These are phyloP conservation scores for Tolypocladium amazonense DNA, from an alignment of 2,329 filamentous ascomycete genomes.

Conservation along the genomic window DNA sequence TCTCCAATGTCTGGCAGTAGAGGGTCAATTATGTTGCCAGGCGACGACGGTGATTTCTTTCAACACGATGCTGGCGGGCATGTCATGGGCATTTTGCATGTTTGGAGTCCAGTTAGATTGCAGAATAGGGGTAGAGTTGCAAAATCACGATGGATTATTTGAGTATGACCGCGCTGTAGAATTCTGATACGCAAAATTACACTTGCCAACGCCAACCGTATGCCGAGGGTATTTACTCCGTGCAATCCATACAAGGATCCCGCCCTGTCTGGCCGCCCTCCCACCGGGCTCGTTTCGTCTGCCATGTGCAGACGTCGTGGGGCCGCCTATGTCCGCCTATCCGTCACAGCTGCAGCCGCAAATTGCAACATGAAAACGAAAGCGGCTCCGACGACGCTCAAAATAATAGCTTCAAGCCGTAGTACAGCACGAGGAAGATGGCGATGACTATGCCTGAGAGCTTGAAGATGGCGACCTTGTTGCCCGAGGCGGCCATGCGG, in stretches of 20 bases:
- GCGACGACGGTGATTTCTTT: slow-evolving; percentile 3
- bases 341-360: background rate
- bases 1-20: slow-evolving; percentile 91
- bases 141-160: background rate
- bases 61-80: slow-evolving; percentile 16
- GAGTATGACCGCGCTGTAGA: background rate
- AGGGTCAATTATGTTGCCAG: background rate
- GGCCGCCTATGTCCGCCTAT: background rate
- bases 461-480: slow-evolving; percentile 85
- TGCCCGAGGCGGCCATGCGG: slow-evolving; percentile 83
- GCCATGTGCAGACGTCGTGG: background rate
- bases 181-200: background rate
- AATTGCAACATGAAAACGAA: background rate
- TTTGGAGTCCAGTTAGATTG: slow-evolving; percentile 20
- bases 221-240: slow-evolving; percentile 7
- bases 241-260: background rate
- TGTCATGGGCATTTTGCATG: slow-evolving; percentile 23
- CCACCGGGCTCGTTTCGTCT: background rate
- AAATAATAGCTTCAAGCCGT: slow-evolving; percentile 54
- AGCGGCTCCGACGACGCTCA: slow-evolving; percentile 16
- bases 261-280: background rate
- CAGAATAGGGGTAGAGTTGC: slow-evolving; percentile 6
- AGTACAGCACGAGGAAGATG: slow-evolving; percentile 65
- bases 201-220: slow-evolving; percentile 3
- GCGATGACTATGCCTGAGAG: slow-evolving; percentile 73